phyloP scores from a whole-genome alignment of 2,329 filamentous ascomycete genomes.

The Talaromyces sp. region DNA sequence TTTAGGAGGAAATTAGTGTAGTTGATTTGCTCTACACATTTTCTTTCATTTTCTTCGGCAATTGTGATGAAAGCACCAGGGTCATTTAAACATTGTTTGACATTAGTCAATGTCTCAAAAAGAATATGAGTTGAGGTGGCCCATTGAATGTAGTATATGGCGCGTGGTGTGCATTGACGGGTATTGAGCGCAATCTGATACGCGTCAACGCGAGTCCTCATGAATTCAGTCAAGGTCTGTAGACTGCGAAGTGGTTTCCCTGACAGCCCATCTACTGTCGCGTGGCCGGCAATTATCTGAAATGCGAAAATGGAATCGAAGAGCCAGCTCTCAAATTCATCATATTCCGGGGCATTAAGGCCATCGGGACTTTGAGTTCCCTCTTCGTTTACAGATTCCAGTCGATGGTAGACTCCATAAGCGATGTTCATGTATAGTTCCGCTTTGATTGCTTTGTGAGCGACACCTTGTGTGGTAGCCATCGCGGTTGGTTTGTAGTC shows the following conservation, averaged over 20 bases:
- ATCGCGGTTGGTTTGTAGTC: constrained; percentile 21
- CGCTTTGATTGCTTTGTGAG: constrained; percentile 16
- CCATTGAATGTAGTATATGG: constrained; percentile 19
- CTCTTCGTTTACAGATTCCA: constrained; percentile 8
- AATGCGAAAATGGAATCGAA: constrained; percentile 11
- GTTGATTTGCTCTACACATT: not conserved
- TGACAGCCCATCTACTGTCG: constrained; percentile 10
- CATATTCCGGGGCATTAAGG: not conserved
- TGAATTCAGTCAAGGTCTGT: constrained; percentile 1
- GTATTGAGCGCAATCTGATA: constrained; percentile 11
- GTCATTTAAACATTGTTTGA: constrained; percentile 13
- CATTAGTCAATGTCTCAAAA: constrained; percentile 11
- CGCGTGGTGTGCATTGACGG: constrained; percentile 8
- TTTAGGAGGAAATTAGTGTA: constrained; percentile 6
- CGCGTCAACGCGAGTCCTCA: constrained; percentile 12
- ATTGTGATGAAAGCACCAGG: constrained; percentile 4
- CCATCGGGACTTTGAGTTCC: not conserved
- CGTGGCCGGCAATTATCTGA: constrained; percentile 8
- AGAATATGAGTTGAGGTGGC: constrained; percentile 11
- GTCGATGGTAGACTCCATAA: constrained; percentile 9
- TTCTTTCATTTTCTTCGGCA: not conserved
- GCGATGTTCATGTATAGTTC: constrained; percentile 18
- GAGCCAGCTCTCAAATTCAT: constrained; percentile 12
- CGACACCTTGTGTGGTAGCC: constrained; percentile 13
- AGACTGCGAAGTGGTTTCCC: constrained; percentile 10